Percentiles rank a stretch among this genome's conserved stretches.
Conservation (phyloP, 2,329 filamentous ascomycete genomes). For the Boeremia lycopersici region DNA sequence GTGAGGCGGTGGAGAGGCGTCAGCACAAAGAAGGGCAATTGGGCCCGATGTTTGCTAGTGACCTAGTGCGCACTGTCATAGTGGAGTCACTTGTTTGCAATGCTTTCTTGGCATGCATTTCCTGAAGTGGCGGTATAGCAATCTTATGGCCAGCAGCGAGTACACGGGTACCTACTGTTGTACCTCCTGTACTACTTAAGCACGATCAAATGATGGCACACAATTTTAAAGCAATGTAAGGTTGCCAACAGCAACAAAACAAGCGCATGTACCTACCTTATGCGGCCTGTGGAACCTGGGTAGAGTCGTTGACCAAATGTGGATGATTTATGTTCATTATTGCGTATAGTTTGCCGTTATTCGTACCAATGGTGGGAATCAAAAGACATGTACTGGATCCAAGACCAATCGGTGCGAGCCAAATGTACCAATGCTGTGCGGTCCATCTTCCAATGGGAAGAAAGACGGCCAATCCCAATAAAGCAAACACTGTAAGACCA, state of each 20-base stretch:
- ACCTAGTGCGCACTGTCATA: conserved; percentile 20
- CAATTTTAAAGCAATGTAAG: conserved; percentile 10
- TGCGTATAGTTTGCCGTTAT: conserved; percentile 25
- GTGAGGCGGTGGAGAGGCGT: conserved; percentile 12
- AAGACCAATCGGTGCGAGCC: conserved; percentile 5
- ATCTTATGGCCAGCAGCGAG: conserved; percentile 22
- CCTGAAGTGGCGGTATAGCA: conserved; percentile 11
- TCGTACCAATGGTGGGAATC: conserved; percentile 25
- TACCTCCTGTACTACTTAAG: not conserved
- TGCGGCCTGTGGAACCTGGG: not conserved
- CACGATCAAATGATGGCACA: conserved; percentile 1
- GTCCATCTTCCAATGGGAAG: conserved; percentile 10
- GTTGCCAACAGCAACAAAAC: not conserved
- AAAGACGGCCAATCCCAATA: not conserved
- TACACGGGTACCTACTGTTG: conserved; percentile 26
- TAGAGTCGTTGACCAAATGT: not conserved
- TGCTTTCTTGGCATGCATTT: conserved; percentile 21
- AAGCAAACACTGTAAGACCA: conserved; percentile 10
- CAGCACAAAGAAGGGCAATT: conserved; percentile 4
- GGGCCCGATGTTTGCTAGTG: conserved; percentile 15
- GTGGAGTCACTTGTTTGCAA: conserved; percentile 18
- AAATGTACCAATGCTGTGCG: conserved; percentile 12
- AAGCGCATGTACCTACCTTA: not conserved
- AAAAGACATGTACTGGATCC: conserved; percentile 14
- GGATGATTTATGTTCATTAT: conserved; percentile 4